A percentile compares a stretch with the other conserved stretches of the same genome.
phyloP scores from a whole-genome alignment of 176 grass and related monocot species.

The Ampelocalamus luodianensis region DNA sequence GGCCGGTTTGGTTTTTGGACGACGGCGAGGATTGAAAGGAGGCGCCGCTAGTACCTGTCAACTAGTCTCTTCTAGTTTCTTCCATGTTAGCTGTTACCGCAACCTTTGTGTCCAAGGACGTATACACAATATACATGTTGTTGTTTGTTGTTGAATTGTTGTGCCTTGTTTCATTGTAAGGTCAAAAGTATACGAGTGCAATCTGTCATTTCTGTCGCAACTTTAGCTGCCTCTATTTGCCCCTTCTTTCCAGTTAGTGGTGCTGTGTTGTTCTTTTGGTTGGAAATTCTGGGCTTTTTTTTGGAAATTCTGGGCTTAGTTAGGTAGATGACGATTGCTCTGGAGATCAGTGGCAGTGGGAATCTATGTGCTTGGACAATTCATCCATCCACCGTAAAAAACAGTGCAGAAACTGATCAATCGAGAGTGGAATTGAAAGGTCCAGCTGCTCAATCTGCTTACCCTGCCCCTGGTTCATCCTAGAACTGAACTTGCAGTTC shows the following conservation, averaged over 20 bases:
- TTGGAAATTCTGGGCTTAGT: background rate
- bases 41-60: background rate
- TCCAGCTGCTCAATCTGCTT: background rate
- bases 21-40: constrained; percentile 24
- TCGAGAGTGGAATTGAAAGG: background rate
- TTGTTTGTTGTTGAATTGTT: constrained; percentile 23
- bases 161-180: background rate
- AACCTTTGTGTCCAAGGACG: constrained; percentile 1
- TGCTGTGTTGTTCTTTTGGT: constrained; percentile 32
- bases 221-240: constrained; percentile 10
- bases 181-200: constrained; percentile 26
- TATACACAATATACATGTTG: constrained; percentile 42
- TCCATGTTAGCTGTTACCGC: constrained; percentile 10
- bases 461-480: background rate
- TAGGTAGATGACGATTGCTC: constrained; percentile 22
- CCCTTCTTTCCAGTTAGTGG: background rate
- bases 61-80: constrained; percentile 17
- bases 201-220: constrained; percentile 10
- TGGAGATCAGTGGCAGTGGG: constrained; percentile 14
- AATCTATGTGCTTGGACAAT: background rate
- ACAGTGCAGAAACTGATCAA: constrained; percentile 1
- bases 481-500: background rate
- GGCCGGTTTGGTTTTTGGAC: constrained; percentile 38
- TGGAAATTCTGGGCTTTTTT: background rate
- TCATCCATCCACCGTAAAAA: constrained; percentile 16